Base-by-base conservation (phyloP, 805 yeast species). In the Candida jianshihensis region DNA sequence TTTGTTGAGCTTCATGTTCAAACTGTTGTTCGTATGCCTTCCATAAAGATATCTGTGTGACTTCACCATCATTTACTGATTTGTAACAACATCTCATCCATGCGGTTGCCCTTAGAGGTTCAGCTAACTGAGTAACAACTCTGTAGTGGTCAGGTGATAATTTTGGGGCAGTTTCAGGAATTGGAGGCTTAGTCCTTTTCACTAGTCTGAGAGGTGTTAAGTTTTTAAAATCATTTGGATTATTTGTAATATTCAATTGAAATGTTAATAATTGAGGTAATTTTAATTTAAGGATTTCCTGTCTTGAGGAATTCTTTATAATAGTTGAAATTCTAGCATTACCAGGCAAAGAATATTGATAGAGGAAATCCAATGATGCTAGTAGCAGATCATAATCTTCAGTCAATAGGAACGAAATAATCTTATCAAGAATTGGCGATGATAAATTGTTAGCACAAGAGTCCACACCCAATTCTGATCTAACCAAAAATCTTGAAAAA, bases 31-130 rank as follows among this genome's bases (percentile, higher is more conserved):
- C 97, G 61, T 92, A 92, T 1, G 95, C 78, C 57, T 88, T 86
- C 98, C 98, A 92, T 30, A 92, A 70, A 15, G 94, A 83, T 19
- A 92, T 89, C 61, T 92, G 98, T 1, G 97, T 88, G 10, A 89
- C 96, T 53, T 88, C 96, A 4, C 90, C 87, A 8, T 71, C 77
- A 10, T 73, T 64, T 31, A 69, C 75, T 5, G 94, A 87, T 48
- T 80, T 88, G 61, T 88, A 92, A 46, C 90, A 81, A 47, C 95
- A 80, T 48, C 96, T 75, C 68, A 92, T 79, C 97, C 97, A 92
- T 21, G 87, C 73, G 5, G 95, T 85, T 0, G 97, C 96, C 43
- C 98, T 71, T 39, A 77, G 71, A 3, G 97, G 97, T 60, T 92
- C 98, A 11, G 78, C 72, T 37, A 88, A 61, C 20, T 66, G 62